A percentile compares a stretch with the other conserved stretches of the same genome.
phyloP scores from a whole-genome alignment of 2,329 filamentous ascomycete species.

The Thielaviopsis euricoi region DNA sequence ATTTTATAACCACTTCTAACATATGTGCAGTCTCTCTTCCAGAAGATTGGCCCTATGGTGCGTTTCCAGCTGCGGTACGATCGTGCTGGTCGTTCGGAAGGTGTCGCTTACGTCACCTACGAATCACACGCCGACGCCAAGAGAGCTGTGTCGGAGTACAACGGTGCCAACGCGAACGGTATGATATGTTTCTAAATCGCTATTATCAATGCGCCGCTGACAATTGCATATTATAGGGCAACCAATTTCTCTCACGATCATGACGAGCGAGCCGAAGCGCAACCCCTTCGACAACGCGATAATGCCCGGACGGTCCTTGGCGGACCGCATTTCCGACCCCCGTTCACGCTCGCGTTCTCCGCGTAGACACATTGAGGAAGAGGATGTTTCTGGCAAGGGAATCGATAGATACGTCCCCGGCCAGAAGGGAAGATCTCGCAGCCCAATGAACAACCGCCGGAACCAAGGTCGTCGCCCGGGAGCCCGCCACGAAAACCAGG shows the following conservation, averaged over 20 bases:
- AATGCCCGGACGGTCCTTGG: slow-evolving; percentile 38
- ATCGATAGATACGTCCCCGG: slow-evolving; percentile 71
- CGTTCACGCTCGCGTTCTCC: slow-evolving; percentile 49
- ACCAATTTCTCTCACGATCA: slow-evolving; percentile 57
- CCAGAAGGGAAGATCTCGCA: slow-evolving; percentile 33
- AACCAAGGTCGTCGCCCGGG: slow-evolving; percentile 34
- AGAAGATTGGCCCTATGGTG: slow-evolving; percentile 54
- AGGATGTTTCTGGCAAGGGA: slow-evolving; percentile 44
- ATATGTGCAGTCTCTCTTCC: slow-evolving; percentile 37
- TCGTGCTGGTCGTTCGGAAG: slow-evolving; percentile 74
- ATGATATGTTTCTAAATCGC: slow-evolving; percentile 14
- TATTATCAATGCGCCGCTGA: background rate
- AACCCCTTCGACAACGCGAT: slow-evolving; percentile 41
- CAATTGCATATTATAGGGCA: slow-evolving; percentile 35
- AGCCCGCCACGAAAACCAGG: slow-evolving; percentile 25
- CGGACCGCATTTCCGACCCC: slow-evolving; percentile 42
- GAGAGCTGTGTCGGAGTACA: slow-evolving; percentile 61
- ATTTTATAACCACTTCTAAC: background rate
- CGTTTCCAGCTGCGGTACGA: slow-evolving; percentile 66
- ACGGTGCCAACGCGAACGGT: slow-evolving; percentile 81
- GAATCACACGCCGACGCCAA: slow-evolving; percentile 52
- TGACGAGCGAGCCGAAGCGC: slow-evolving; percentile 34
- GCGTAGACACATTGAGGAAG: slow-evolving; percentile 28
- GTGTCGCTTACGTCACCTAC: slow-evolving; percentile 72
- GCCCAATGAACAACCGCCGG: slow-evolving; percentile 26